Conservation (phyloP, 2,329 filamentous ascomycete species). For the Knufia fluminis region DNA sequence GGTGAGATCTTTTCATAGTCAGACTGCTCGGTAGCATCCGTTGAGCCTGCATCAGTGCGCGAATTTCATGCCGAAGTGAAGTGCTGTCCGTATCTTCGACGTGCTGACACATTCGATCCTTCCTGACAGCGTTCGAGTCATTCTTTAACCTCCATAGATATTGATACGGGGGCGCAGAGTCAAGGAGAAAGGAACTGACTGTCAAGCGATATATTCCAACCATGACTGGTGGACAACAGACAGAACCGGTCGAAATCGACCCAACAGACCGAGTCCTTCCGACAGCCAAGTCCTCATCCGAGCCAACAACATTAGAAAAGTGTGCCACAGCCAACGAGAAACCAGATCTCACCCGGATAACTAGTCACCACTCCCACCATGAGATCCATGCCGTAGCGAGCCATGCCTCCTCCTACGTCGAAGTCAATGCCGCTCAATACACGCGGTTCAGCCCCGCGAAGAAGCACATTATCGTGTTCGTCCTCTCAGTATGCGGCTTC, state of each 20-base stretch:
- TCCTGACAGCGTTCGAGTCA: no score
- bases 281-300: conserved; percentile 8
- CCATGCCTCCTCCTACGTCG: conserved; percentile 16
- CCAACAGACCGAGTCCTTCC: conserved; percentile 1
- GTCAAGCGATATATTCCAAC: background rate
- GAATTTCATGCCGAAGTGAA: background rate
- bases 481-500: conserved; percentile 67
- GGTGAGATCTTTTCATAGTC: background rate
- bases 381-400: conserved; percentile 19
- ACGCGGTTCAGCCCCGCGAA: conserved; percentile 51
- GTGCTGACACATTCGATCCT: no score
- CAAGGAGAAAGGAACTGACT: background rate
- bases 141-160: background rate
- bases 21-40: background rate
- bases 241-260: conserved; percentile 12
- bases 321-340: conserved; percentile 7
- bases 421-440: conserved; percentile 50
- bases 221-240: conserved; percentile 20
- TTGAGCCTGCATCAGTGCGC: background rate
- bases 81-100: no score
- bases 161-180: no score
- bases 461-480: conserved; percentile 58
- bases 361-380: conserved; percentile 27
- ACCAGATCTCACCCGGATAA: conserved; percentile 25
- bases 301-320: conserved; percentile 7